A percentile compares a stretch with the other conserved stretches of the same genome.
Evolutionary conservation across 1,139 yeast species (phyloP).

Genomic region (Debaryomyces udenii): DNA sequence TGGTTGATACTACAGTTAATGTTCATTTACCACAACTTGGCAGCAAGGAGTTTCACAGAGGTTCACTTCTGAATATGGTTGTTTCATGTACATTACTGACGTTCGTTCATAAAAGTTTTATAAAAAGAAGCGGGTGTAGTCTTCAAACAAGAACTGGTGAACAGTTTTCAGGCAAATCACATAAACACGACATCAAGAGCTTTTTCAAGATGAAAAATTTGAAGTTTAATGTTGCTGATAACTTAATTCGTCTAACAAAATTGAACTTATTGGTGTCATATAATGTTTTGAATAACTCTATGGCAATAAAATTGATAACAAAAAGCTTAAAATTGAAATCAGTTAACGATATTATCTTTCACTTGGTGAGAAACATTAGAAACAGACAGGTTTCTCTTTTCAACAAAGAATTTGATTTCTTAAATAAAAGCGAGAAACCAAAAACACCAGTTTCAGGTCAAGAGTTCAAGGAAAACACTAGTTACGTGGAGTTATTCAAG

Average conservation of each 20-base stretch:
- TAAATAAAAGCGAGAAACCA: conserved; percentile 1
- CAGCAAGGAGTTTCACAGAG: conserved; percentile 30
- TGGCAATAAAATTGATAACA: conserved; percentile 29
- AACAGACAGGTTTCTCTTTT: conserved; percentile 31
- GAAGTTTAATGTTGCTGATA: conserved; percentile 36
- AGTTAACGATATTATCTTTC: conserved; percentile 43
- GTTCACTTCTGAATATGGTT: conserved; percentile 31
- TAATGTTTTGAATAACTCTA: conserved; percentile 23
- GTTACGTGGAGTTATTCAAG: conserved; percentile 31
- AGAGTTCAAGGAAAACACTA: neutral
- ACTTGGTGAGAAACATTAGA: conserved; percentile 37
- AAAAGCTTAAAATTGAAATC: conserved; percentile 37
- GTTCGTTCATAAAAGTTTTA: conserved; percentile 31
- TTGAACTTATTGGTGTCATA: conserved; percentile 32
- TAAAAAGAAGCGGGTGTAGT: conserved; percentile 21
- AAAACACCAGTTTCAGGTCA: neutral
- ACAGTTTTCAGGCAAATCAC: conserved; percentile 15
- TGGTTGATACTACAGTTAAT: conserved; percentile 35
- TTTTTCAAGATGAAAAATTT: conserved; percentile 37
- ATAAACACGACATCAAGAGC: conserved; percentile 18
- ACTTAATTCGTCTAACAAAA: conserved; percentile 32
- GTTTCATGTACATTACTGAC: conserved; percentile 28
- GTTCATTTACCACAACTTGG: conserved; percentile 38
- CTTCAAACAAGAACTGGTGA: too few relatives aligned
- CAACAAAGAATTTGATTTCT: conserved; percentile 27